These are phyloP conservation scores for Gastrolobium villosum DNA, from an alignment of 306 rosid genomes.

Conservation along the genomic window DNA sequence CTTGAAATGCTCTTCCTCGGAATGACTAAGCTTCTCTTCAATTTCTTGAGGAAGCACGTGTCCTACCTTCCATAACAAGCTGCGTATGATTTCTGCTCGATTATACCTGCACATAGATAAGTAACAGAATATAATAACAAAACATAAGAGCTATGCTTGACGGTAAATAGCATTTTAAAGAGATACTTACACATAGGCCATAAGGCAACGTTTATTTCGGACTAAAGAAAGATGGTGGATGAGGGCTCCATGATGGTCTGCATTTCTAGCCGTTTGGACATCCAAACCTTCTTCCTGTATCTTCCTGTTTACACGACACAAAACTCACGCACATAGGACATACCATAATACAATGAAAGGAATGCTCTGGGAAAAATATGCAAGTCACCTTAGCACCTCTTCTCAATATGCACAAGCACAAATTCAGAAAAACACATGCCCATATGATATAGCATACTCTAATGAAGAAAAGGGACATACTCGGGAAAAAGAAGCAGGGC, in stretches of 20 bases:
- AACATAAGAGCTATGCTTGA: conserved; percentile 2
- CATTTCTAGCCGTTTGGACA: conserved; percentile 79
- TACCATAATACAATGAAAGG: conserved; percentile 9
- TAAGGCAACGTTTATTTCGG: conserved; percentile 88
- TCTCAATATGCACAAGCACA: neutral
- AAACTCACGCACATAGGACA: conserved; percentile 16
- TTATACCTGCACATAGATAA: conserved; percentile 62
- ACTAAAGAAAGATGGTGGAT: conserved; percentile 89
- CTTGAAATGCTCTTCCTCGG: conserved; percentile 80
- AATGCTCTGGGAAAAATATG: conserved; percentile 6
- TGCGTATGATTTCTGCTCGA: conserved; percentile 72
- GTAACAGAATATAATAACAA: conserved; percentile 23
- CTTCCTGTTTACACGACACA: conserved; percentile 63
- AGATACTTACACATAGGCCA: conserved; percentile 75
- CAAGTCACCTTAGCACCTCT: neutral
- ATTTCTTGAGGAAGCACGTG: conserved; percentile 76
- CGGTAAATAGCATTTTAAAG: conserved; percentile 35
- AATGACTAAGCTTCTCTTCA: conserved; percentile 76
- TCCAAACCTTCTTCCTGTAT: conserved; percentile 88
- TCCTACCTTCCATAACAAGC: conserved; percentile 88
- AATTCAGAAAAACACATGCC: neutral
- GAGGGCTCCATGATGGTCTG: conserved; percentile 87
- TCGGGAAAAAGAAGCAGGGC: neutral
- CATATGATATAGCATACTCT: neutral
- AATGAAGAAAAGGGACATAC: neutral